Evolutionary conservation across 2,329 filamentous ascomycete genomes (phyloP).

Genomic region (Hypoxylon sp.): DNA sequence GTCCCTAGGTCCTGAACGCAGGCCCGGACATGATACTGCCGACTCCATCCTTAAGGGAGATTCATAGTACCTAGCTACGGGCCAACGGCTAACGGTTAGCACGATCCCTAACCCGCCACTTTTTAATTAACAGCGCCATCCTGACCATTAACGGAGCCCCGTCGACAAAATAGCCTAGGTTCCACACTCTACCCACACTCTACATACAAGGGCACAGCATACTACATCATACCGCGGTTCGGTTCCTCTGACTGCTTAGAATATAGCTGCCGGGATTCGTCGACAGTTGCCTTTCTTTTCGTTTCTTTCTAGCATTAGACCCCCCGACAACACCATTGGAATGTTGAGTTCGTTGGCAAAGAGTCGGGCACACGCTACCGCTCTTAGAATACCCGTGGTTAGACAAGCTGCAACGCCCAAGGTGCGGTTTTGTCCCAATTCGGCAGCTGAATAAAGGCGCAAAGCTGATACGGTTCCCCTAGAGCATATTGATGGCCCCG

Average conservation of each 20-base stretch:
- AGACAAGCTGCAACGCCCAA: slow-evolving; percentile 48
- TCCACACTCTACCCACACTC: slow-evolving; percentile 21
- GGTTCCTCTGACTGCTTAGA: neutral
- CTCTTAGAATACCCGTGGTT: slow-evolving; percentile 50
- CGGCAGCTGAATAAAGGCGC: slow-evolving; percentile 15
- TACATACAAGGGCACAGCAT: slow-evolving; percentile 17
- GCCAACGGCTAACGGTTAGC: slow-evolving; percentile 34
- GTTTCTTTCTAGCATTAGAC: slow-evolving; percentile 29
- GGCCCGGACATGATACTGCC: slow-evolving; percentile 29
- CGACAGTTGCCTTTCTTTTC: slow-evolving; percentile 34
- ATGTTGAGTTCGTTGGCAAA: slow-evolving; percentile 56
- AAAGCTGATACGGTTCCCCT: slow-evolving; percentile 40
- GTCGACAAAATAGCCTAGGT: slow-evolving; percentile 41
- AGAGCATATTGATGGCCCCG: slow-evolving; percentile 66
- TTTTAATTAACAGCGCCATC: slow-evolving; percentile 4
- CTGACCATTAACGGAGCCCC: slow-evolving; percentile 22
- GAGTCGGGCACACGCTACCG: slow-evolving; percentile 55
- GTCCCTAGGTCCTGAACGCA: slow-evolving; percentile 13
- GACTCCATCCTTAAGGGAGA: slow-evolving; percentile 17
- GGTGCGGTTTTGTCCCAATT: slow-evolving; percentile 39
- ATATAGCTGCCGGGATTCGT: slow-evolving; percentile 27
- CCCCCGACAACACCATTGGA: slow-evolving; percentile 44
- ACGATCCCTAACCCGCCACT: neutral
- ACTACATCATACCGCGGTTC: slow-evolving; percentile 41
- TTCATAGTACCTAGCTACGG: slow-evolving; percentile 14